phyloP scores from a whole-genome alignment of 345 rosid genomes.

The Eucalyptus polybractea region DNA sequence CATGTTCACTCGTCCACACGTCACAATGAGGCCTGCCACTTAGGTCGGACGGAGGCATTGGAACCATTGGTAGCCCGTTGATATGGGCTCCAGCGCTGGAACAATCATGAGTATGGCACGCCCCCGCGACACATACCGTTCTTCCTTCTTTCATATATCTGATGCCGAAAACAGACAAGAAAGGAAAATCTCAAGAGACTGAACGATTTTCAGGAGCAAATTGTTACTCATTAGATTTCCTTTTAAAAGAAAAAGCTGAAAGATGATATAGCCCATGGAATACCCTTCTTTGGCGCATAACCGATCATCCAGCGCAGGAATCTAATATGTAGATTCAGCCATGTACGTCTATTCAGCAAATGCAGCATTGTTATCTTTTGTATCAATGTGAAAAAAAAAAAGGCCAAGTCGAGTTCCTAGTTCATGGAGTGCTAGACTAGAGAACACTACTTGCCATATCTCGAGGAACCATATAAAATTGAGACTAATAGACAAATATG shows the following conservation, averaged over 20 bases:
- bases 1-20: slow-evolving; percentile 69
- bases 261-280: background rate
- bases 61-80: slow-evolving; percentile 70
- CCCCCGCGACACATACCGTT: slow-evolving; percentile 87
- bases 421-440: background rate
- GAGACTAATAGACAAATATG: background rate
- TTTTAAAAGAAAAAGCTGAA: background rate
- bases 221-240: background rate
- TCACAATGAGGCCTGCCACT: slow-evolving; percentile 62
- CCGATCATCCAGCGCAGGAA: slow-evolving; percentile 61
- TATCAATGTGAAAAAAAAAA: background rate
- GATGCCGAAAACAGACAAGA: background rate
- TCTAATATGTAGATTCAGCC: slow-evolving; percentile 72
- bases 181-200: background rate
- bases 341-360: slow-evolving; percentile 50
- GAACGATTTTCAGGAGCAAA: background rate
- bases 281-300: slow-evolving; percentile 90
- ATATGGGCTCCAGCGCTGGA: slow-evolving; percentile 49
- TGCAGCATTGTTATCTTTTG: background rate
- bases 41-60: slow-evolving; percentile 61
- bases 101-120: slow-evolving; percentile 49
- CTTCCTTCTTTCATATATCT: slow-evolving; percentile 89
- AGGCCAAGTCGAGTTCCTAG: background rate
- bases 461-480: background rate
- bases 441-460: background rate